Percentiles rank a stretch among this genome's conserved stretches.
Conservation (phyloP, 495 filamentous ascomycete species). For the Collariella sp. region DNA sequence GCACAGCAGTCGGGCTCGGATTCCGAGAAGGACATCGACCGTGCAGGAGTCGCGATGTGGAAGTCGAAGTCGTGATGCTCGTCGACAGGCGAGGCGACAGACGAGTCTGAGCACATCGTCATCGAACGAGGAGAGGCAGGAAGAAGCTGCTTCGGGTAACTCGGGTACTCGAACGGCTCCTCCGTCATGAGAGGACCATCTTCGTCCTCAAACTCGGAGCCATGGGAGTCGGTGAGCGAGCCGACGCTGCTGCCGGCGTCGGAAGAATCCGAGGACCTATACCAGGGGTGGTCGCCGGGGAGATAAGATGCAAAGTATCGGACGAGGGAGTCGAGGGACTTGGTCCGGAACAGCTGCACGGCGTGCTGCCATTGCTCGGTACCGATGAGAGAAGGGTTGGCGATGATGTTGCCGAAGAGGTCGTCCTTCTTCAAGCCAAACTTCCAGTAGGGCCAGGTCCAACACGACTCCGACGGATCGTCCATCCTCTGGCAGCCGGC, state of each 20-base stretch:
- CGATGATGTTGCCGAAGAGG: slow-evolving; percentile 41
- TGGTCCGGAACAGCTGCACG: slow-evolving; percentile 44
- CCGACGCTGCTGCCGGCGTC: slow-evolving; percentile 24
- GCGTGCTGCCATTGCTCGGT: slow-evolving; percentile 44
- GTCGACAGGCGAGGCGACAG: slow-evolving; percentile 26
- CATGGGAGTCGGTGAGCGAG: slow-evolving; percentile 14
- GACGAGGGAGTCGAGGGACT: slow-evolving; percentile 44
- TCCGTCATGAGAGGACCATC: slow-evolving; percentile 32
- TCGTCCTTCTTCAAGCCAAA: slow-evolving; percentile 37
- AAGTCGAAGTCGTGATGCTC: slow-evolving; percentile 19
- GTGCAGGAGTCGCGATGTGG: slow-evolving; percentile 28
- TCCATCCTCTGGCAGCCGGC: slow-evolving; percentile 33
- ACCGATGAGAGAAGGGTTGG: slow-evolving; percentile 41
- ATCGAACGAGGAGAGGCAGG: slow-evolving; percentile 42
- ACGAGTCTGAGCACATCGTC: slow-evolving; percentile 40
- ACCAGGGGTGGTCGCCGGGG: slow-evolving; percentile 36
- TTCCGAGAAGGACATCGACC: slow-evolving; percentile 39
- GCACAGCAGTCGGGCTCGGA: slow-evolving; percentile 33
- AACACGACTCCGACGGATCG: slow-evolving; percentile 28
- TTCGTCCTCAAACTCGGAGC: slow-evolving; percentile 33
- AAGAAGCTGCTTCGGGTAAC: slow-evolving; percentile 22
- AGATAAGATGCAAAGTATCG: slow-evolving; percentile 44
- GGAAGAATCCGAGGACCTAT: slow-evolving; percentile 18
- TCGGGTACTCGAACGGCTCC: slow-evolving; percentile 33
- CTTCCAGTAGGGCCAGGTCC: slow-evolving; percentile 44